phyloP scores from a whole-genome alignment of 148 eudicot species.

The Hydrangea macrophylla region DNA sequence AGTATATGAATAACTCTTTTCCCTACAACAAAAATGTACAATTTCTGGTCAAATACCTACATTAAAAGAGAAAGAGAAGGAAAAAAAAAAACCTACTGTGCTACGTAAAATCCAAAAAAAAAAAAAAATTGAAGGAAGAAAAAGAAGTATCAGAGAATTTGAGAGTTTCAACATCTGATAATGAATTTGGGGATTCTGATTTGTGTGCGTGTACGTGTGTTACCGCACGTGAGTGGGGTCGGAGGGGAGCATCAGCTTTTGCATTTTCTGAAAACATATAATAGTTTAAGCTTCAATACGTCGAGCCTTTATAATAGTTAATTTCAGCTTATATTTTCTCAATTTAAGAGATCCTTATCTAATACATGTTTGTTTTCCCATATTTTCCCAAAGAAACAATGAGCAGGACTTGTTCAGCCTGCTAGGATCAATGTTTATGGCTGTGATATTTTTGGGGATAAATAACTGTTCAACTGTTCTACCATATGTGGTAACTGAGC shows the following conservation, averaged over 20 bases:
- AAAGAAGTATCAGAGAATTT: not conserved
- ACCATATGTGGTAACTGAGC: constrained; percentile 30
- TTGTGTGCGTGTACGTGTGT: too few relatives aligned
- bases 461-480: constrained; percentile 27
- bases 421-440: constrained; percentile 31
- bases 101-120: not conserved
- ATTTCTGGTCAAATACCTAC: not conserved
- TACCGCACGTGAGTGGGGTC: not conserved
- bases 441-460: constrained; percentile 28
- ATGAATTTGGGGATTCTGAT: too few relatives aligned
- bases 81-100: not conserved
- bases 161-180: not conserved
- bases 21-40: not conserved
- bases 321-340: not conserved
- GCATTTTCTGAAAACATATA: not conserved
- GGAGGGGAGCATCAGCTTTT: too few relatives aligned
- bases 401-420: constrained; percentile 25
- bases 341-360: not conserved
- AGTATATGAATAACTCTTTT: not conserved
- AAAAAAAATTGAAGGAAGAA: too few relatives aligned
- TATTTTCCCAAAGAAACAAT: constrained; percentile 15
- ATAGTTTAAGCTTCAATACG: not conserved
- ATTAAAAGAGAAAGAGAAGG: too few relatives aligned
- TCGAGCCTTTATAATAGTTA: not conserved
- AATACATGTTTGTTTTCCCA: not conserved